Evolutionary conservation across 352 stramenopile species (phyloP), one percentile per base, ranked within the genome.

Genomic region (Phytophthora sp.): DNA sequence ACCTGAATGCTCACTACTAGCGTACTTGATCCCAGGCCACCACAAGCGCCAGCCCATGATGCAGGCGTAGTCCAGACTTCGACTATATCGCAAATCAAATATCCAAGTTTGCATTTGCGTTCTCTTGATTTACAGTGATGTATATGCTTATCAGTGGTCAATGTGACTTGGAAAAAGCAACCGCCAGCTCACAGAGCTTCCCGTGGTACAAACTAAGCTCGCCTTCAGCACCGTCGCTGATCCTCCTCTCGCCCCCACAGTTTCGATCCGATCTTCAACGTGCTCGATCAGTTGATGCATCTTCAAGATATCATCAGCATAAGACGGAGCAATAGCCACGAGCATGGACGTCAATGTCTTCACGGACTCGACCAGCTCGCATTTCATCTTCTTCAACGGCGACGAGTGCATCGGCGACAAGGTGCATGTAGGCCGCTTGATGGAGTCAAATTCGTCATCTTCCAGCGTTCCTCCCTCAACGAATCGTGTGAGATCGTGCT

Each of bases 241-340:
- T 13, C 20, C 35, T 9, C 35, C 16, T 42, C 20, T 42, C 35
- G 35, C 12, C 12, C 16, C 5, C 18, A 45, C 3, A 45, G 18
- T 3, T 21, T 29, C 23, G 26, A 39, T 41, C 12, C 55, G 31
- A 16, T 30, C 16, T 18, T 65, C 38, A 0, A 52, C 46, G 7
- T 57, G 57, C 45, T 50, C 31, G 38, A 65, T 65, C 7, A 65
- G 26, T 15, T 57, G 7, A 36, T 64, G 57, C 33, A 64, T 38
- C 11, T 57, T 50, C 35, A 51, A 1, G 11, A 57, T 36, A 7
- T 50, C 9, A 35, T 53, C 57, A 6, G 52, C 38, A 5, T n/a
- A 20, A 8, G 35, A 35, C 3, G 57, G 9, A 15, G n/a, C 36
- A 38, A 26, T 7, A 36, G 12, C 13, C 15, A n/a, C 9, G 4